Evolutionary conservation across 139 green algal species (phyloP), one percentile per base, ranked within the genome.

Genomic region (Chlamydomonas sphaeroides): DNA sequence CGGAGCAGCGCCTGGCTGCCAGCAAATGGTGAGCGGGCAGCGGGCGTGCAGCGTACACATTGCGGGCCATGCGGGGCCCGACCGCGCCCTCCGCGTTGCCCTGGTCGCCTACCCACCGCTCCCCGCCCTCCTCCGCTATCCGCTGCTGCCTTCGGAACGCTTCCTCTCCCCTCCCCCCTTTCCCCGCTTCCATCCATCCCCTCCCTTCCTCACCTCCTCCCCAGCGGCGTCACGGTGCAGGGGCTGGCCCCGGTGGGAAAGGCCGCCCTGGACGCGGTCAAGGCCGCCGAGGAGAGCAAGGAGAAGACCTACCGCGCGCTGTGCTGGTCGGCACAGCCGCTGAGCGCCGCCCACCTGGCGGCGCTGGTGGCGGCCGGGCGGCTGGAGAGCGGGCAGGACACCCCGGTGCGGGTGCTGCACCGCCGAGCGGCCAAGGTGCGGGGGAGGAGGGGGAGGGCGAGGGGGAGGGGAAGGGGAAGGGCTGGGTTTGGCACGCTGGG

Each of bases 271-370:
- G 80, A 86, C 0, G 38, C 42, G 41, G 84, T 97, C 73, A 95
- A 98, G 83, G 89, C 88, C 42, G 94, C 91, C 6, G 92, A 96
- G 83, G 67, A 88, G 70, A 86, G 90, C 33, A 97, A 97, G 89
- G 76, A 94, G 73, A 98, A 98, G 89, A 91, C 83, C 0, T 98
- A 98, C 84, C 36, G 62, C 32, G 94, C 92, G n/a, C 48, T 95
- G 8, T 94, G 92, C 48, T 92, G 90, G 90, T 76, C 84, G 28
- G 65, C 84, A 21, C 23, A 57, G 21, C 30, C 59, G 32, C 59
- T 93, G 26, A 87, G 36, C 0, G 65, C 68, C 1, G 72, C 80
- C 4, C 83, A 93, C 28, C 38, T 95, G 35, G 84, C 83, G 30
- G 33, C 33, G 65, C 80, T 97, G 10, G 87, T 86, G 25, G 77